Base-by-base conservation (phyloP, 805 yeast genomes). In the Lachancea kluyveri region DNA sequence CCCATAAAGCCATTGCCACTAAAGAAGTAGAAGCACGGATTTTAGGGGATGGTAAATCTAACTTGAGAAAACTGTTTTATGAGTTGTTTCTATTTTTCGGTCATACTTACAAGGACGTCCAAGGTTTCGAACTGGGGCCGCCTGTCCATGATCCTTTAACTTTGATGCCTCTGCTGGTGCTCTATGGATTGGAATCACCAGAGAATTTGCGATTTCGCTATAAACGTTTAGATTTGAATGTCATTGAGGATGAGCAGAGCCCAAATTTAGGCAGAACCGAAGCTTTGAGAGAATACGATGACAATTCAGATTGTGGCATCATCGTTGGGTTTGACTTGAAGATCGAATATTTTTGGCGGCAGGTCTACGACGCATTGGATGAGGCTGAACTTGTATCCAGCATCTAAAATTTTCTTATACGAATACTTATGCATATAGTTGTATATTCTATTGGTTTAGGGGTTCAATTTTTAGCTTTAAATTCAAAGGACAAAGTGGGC, bases 61-160 rank as follows among this genome's bases (percentile, higher is more conserved):
- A 65, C 5, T 54, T 80, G 25, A 66, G 88, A 38, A 62, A 59
- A 35, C 60, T 77, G 61, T 64, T 72, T 48, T 67, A 60, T 45
- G 79, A 77, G 36, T 56, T 78, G 30, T 62, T 77, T 44, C 58
- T 63, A 8, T 73, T 64, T 38, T 76, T 74, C 48, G 66, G 70
- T 8, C 58, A 60, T 15, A 43, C 72, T 7, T 68, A 70, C 48
- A 59, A 60, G 23, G 58, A 60, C 16, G 46, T 54, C 24, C 67
- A 65, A 40, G 67, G 68, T 3, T 62, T 72, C 52, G 39, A 40
- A 16, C 38, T 50, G 4, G 90, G 92, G 0, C 87, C 92, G 4
- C 85, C 87, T 1, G 66, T 83, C 1, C 94, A 85, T 55, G 95
- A 84, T 53, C 90, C 92, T 1, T 60, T 82, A 31, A 82, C 94